These are phyloP conservation scores for Vanderwaltozyma polyspora DNA, from an alignment of 805 yeast genomes.

Conservation along the genomic window DNA sequence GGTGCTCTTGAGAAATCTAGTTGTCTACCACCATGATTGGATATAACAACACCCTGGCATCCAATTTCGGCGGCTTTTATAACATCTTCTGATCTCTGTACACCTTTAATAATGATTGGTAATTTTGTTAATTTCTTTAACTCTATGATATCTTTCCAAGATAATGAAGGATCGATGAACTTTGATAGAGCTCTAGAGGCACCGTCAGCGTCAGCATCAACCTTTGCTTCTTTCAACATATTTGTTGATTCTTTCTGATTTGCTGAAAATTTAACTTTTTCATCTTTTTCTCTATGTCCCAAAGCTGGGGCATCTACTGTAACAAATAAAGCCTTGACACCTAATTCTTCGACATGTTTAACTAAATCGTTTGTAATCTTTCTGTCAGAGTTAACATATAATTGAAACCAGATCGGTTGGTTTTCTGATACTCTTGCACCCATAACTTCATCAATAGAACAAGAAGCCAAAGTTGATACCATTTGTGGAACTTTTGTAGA, in stretches of 20 bases:
- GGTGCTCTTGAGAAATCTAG: slow-evolving; percentile 75
- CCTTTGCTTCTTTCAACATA: slow-evolving; percentile 38
- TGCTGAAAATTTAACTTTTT: slow-evolving; percentile 48
- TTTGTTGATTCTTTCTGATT: slow-evolving; percentile 23
- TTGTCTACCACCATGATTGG: slow-evolving; percentile 88
- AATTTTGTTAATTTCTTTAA: slow-evolving; percentile 45
- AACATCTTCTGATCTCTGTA: slow-evolving; percentile 76
- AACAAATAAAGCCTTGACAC: slow-evolving; percentile 71
- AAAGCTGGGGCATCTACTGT: slow-evolving; percentile 91
- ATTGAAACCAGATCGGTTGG: slow-evolving; percentile 82
- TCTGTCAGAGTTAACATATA: slow-evolving; percentile 73
- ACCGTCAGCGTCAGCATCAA: slow-evolving; percentile 46
- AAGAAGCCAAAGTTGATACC: slow-evolving; percentile 88
- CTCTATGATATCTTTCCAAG: slow-evolving; percentile 55
- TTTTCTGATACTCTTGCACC: slow-evolving; percentile 47
- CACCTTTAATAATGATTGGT: slow-evolving; percentile 70
- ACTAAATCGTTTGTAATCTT: slow-evolving; percentile 49
- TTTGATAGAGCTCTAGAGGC: slow-evolving; percentile 82
- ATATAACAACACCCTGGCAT: slow-evolving; percentile 65
- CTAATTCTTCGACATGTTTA: slow-evolving; percentile 60
- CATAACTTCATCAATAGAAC: slow-evolving; percentile 76
- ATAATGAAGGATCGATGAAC: slow-evolving; percentile 61
- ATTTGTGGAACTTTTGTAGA: slow-evolving; percentile 56
- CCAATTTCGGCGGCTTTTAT: slow-evolving; percentile 62
- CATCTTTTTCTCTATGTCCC: slow-evolving; percentile 85